These are phyloP conservation scores for Dryas alaskensis DNA, from an alignment of 306 rosid species.

Conservation along the genomic window DNA sequence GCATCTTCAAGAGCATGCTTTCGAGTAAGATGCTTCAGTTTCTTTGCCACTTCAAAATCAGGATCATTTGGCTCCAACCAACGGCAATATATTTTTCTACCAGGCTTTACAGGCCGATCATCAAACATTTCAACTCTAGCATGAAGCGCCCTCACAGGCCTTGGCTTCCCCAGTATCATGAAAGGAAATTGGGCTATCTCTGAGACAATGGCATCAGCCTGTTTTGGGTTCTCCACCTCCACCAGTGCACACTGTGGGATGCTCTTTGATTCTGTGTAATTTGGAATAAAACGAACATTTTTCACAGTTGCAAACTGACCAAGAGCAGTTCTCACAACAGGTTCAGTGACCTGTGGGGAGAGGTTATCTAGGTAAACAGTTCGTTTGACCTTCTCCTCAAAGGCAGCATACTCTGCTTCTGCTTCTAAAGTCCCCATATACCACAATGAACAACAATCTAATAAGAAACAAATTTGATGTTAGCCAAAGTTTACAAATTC, in stretches of 20 bases:
- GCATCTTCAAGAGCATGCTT: constrained; percentile 54
- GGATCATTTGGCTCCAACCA: constrained; percentile 71
- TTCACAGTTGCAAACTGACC: constrained; percentile 67
- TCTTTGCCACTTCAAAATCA: constrained; percentile 51
- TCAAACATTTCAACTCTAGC: constrained; percentile 67
- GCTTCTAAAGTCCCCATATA: constrained; percentile 44
- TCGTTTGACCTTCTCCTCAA: constrained; percentile 57
- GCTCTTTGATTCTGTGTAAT: constrained; percentile 47
- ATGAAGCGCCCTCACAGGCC: constrained; percentile 65
- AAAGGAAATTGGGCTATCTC: constrained; percentile 44
- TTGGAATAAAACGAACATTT: constrained; percentile 63
- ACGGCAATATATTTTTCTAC: constrained; percentile 36
- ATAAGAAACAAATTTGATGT: constrained; percentile 8
- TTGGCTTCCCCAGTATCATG: constrained; percentile 90
- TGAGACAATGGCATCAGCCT: constrained; percentile 45
- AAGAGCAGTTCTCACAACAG: constrained; percentile 61
- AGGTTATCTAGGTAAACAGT: constrained; percentile 72
- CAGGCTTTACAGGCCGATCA: constrained; percentile 59
- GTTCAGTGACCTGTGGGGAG: constrained; percentile 73
- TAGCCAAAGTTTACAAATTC: background rate
- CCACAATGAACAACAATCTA: constrained; percentile 28
- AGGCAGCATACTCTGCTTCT: constrained; percentile 49
- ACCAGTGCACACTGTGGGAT: constrained; percentile 57
- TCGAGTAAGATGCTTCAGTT: constrained; percentile 45
- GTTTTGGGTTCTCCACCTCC: constrained; percentile 57